Conservation (phyloP, 345 rosid genomes). For the Eutrema japonicum region DNA sequence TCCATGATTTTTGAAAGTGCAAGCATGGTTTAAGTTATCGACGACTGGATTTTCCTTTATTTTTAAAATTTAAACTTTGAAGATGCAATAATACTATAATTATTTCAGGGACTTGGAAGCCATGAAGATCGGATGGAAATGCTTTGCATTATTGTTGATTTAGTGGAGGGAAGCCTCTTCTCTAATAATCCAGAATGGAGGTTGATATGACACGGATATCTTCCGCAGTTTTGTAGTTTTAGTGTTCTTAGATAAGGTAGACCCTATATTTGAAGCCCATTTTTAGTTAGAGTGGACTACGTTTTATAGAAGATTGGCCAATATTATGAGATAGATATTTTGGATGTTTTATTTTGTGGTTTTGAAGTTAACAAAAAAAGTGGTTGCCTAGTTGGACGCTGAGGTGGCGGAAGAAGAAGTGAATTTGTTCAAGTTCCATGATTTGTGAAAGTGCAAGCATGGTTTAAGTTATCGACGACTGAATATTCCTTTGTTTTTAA, state of each 20-base stretch:
- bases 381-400: too few relatives aligned
- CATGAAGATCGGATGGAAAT: too few relatives aligned
- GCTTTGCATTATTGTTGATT: conserved; percentile 90
- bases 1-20: conserved; percentile 7
- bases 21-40: not conserved
- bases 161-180: conserved; percentile 90
- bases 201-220: conserved; percentile 44
- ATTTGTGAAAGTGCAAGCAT: conserved; percentile 15
- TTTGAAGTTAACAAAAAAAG: too few relatives aligned
- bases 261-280: too few relatives aligned
- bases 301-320: too few relatives aligned
- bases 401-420: too few relatives aligned
- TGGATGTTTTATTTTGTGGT: too few relatives aligned
- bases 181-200: conserved; percentile 98
- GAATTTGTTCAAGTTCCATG: not conserved
- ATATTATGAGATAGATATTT: too few relatives aligned
- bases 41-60: not conserved
- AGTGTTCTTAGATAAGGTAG: too few relatives aligned
- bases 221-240: not conserved
- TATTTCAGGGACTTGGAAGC: too few relatives aligned
- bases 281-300: too few relatives aligned
- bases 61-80: not conserved
- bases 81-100: conserved; percentile 21
- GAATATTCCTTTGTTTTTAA: not conserved
- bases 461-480: not conserved